Evolutionary conservation across 306 rosid species (phyloP), one percentile per base, ranked within the genome.

Genomic region (Dicorynia guianensis): DNA sequence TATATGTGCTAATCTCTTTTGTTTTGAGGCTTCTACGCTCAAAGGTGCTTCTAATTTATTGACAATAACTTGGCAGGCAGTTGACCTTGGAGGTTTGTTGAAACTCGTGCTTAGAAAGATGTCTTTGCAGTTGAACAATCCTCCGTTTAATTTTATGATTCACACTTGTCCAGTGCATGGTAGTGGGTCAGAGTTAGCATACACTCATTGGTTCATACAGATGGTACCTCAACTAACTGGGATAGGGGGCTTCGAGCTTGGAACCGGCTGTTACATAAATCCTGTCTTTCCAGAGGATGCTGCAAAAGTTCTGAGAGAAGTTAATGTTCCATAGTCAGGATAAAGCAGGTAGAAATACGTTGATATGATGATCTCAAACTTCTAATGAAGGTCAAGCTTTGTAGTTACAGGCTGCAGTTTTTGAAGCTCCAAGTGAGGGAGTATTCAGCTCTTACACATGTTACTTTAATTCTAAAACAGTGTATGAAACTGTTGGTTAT

Each of bases 201-300:
- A 84, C 83, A 72, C 76, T 76, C 98, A 93, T 83, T 90, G 98
- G 96, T 90, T 80, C 67, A 70, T 93, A 79, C 98, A 93, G 77
- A 90, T 93, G 58, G 76, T 90, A 49, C 95, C 98, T 46, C 98
- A 93, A 38, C 85, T 93, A 55, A 78, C 80, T 42, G 90, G 83
- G 6, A 54, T 81, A 6, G 93, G 89, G 0, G 98, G 98, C 11
- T 89, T 93, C 53, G 98, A 93, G 80, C 80, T 90, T 4, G 96
- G 96, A 86, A 81, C 87, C 33, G 93, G 98, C 13, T 93, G 96
- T 67, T 82, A 86, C 85, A 90, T 93, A 44, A 93, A 93, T 76
- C 93, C 95, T 6, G 90, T 93, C 49, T 81, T 93, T 67, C 98
- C 95, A 0, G 98, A 90, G 83, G 98, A 90, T 79, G 98, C 98